phyloP scores from a whole-genome alignment of 2,329 filamentous ascomycete species.

The Bipolaris oryzae region DNA sequence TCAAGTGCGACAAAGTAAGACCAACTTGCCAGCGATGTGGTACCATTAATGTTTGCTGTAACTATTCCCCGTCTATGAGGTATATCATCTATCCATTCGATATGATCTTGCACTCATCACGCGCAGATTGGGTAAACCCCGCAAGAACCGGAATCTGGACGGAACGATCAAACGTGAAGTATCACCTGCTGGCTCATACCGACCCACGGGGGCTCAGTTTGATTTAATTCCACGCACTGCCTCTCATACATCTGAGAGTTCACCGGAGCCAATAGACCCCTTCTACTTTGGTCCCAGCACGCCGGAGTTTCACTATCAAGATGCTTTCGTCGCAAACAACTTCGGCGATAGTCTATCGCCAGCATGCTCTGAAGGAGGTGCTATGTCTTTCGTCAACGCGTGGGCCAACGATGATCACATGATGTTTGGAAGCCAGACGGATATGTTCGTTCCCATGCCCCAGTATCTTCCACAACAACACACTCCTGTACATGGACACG shows the following conservation, averaged over 20 bases:
- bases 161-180: conserved; percentile 44
- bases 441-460: conserved; percentile 36
- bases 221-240: conserved; percentile 43
- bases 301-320: conserved; percentile 44
- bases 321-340: conserved; percentile 35
- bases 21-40: conserved; percentile 46
- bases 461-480: conserved; percentile 31
- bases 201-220: conserved; percentile 35
- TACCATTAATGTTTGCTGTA: conserved; percentile 48
- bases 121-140: conserved; percentile 43
- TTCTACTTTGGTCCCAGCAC: conserved; percentile 45
- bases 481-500: conserved; percentile 31
- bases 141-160: conserved; percentile 47
- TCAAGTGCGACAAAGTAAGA: conserved; percentile 48
- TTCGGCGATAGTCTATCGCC: conserved; percentile 45
- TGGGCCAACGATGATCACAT: conserved; percentile 45
- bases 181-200: conserved; percentile 42
- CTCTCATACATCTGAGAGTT: conserved; percentile 41
- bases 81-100: conserved; percentile 20
- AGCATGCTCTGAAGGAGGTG: conserved; percentile 36
- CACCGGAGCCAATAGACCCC: conserved; percentile 44
- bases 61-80: conserved; percentile 50
- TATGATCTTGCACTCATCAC: conserved; percentile 21
- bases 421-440: conserved; percentile 35
- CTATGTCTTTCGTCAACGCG: conserved; percentile 31